Base-by-base conservation (phyloP, 257 asterid species). In the Jacaranda mimosifolia region DNA sequence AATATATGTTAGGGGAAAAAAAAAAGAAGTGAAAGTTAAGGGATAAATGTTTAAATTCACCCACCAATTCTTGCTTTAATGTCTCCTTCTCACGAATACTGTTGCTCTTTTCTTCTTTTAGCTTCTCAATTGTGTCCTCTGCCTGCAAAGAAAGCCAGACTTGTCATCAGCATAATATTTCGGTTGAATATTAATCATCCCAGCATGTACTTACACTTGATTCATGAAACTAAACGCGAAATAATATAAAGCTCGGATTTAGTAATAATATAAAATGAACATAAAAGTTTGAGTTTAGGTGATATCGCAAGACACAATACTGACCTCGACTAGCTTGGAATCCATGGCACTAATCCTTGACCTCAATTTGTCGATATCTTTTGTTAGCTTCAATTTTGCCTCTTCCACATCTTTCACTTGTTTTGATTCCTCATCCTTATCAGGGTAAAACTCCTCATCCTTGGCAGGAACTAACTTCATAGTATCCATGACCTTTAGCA, bases 311-410 rank as follows among this genome's bases (percentile, higher is more conserved):
- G 46, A 79, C 26, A 32, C 72, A 60, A 76, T 70, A 81, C 88
- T 77, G 67, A 94, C 97, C 97, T 90, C 86, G 71, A 78, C 79
- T 70, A 94, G 86, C 88, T 90, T 86, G 73, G 84, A 76, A 79
- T 87, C 89, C 90, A 94, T 64, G 76, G 80, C 21, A 12, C 82
- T 81, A 57, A 90, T 80, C 83, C 82, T 88, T 60, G 88, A 87
- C 67, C 84, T 86, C 82, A 90, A 65, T 58, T 85, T 91, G 85
- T 84, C 86, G 7, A 85, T 72, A 51, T 87, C 85, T 62, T 82
- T 70, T 53, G 73, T 75, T 13, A 85, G 84, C 69, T 77, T 86
- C 79, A 80, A 66, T 36, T 84, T 83, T 72, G 69, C 76, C 62
- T 80, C 89, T 77, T 85, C 85, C 32, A 84, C 78, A 82, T 85